phyloP scores from a whole-genome alignment of 768 basidiomycete genomes.

The Macrolepiota dolichaula region DNA sequence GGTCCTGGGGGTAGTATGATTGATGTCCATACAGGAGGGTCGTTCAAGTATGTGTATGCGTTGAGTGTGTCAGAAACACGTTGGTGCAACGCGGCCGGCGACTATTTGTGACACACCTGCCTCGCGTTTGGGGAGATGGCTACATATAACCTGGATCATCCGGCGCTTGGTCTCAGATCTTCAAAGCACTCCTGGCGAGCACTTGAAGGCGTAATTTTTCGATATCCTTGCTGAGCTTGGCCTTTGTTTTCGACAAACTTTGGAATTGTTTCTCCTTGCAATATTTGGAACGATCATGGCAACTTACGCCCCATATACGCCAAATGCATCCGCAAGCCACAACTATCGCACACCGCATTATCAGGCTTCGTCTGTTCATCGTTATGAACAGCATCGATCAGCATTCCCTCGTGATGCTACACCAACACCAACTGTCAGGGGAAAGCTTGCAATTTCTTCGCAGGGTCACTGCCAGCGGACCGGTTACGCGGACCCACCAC shows the following conservation, averaged over 20 bases:
- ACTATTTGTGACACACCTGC: background rate
- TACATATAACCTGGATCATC: slow-evolving; percentile 6
- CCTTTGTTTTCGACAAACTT: slow-evolving; percentile 15
- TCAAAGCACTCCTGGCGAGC: slow-evolving; percentile 13
- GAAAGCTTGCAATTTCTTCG: slow-evolving; percentile 11
- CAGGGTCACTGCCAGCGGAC: background rate
- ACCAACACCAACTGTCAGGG: slow-evolving; percentile 15
- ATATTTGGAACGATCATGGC: slow-evolving; percentile 12
- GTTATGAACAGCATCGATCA: slow-evolving; percentile 11
- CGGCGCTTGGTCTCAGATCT: background rate
- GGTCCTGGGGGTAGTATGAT: background rate
- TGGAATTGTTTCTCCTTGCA: slow-evolving; percentile 1
- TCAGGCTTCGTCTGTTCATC: slow-evolving; percentile 2
- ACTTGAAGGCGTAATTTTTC: background rate
- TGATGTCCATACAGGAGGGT: slow-evolving; percentile 6
- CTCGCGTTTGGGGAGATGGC: background rate
- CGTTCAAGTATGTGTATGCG: slow-evolving; percentile 3
- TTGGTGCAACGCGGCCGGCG: slow-evolving; percentile 23
- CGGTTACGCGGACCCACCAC: background rate
- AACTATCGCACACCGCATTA: slow-evolving; percentile 1
- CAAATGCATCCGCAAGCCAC: background rate
- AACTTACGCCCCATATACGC: slow-evolving; percentile 14
- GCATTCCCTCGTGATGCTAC: slow-evolving; percentile 13
- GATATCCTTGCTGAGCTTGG: slow-evolving; percentile 9
- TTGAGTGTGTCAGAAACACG: slow-evolving; percentile 33